Base-by-base conservation (phyloP, 2,329 filamentous ascomycete species). In the Colletotrichum somersetense region DNA sequence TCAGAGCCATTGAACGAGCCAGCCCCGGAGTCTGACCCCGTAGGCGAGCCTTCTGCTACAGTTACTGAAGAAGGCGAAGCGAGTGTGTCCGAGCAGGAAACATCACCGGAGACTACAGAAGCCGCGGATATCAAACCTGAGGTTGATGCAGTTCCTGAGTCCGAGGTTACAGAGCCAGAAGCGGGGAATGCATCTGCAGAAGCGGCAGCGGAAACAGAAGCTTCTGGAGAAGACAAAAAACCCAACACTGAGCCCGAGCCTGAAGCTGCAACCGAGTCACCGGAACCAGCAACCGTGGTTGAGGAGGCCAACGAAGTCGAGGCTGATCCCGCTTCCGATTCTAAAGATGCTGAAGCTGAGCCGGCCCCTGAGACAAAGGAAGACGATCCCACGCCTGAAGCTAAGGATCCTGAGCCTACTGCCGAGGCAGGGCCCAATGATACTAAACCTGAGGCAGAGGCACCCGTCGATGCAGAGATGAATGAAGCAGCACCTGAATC, bases 231-330 rank as follows among this genome's bases (percentile, higher is more conserved):
- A 38, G 40, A 42, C 14, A 40, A 58, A 14, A 16, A 66, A 26
- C 30, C 40, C 18, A 26, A 30, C n/a, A 40, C 52, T 6, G 63
- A 62, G 38, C 38, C 56, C 26, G 65, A 61, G n/a, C 18, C 46
- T 7, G 65, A 67, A 44, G 48, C 55, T 11, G 20, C 18, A 56
- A 30, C 53, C 30, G 53, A 38, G 11, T 14, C 33, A 5, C 33
- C 53, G 1, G 53, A 56, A 56, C 18, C 4, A 20, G 20, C 20
- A 12, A 2, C 33, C 6, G 12, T n/a, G 18, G 30, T 11, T n/a
- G 33, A 38, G 16, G 33, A 38, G 33, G 33, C 11, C 5, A 56
- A 38, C 14, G 20, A 20, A 14, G 18, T 33, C 11, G 33, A 56
- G 33, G 2, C 20, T 7, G 33, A 38, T n/a, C 20, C 53, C 14